Evolutionary conservation across 2,329 filamentous ascomycete genomes (phyloP), one percentile per base, ranked within the genome.

Genomic region (Calonectria pseudoturangicola): DNA sequence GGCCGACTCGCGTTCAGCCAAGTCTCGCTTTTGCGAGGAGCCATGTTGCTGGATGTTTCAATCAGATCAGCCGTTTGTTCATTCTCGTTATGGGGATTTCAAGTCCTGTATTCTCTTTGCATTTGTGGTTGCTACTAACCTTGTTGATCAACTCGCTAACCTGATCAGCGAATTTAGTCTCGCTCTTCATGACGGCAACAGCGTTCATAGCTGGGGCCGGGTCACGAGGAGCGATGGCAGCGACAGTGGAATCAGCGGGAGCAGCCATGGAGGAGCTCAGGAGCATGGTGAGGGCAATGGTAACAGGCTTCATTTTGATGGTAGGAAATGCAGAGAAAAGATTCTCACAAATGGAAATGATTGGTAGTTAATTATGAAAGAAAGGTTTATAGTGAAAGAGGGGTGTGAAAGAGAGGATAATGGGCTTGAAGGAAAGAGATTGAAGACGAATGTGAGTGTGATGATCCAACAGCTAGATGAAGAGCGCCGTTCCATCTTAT

Each of bases 301-400:
- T 54, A 39, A 67, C n/a, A 9, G 73, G 50, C 69, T 76, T 76
- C 74, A 76, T 76, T 27, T 72, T 76, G 56, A 15, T 76, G 56
- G 12, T 18, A 25, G 56, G 60, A 47, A 36, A 50, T 25, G 25
- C 16, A 10, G 39, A 51, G 54, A 47, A 63, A 63, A 27, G 43
- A 28, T 41, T 51, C 45, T 50, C 21, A 66, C 51, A 39, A 39
- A 67, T 43, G 28, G 27, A 41, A 27, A 16, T 36, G n/a, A 51
- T 18, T 67, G 25, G 45, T 39, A 51, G 51, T 62, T 67, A 54
- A 36, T 9, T 36, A 36, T 36, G 10, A 36, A 36, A 36, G 21
- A 21, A 21, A 21, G 21, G 21, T 21, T 21, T 21, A 21, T 21
- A 21, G 21, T 36, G 10, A 36, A 36, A 36, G 33, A 36, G 33